phyloP scores from a whole-genome alignment of 2,329 filamentous ascomycete genomes.

The Xylaria sp. region DNA sequence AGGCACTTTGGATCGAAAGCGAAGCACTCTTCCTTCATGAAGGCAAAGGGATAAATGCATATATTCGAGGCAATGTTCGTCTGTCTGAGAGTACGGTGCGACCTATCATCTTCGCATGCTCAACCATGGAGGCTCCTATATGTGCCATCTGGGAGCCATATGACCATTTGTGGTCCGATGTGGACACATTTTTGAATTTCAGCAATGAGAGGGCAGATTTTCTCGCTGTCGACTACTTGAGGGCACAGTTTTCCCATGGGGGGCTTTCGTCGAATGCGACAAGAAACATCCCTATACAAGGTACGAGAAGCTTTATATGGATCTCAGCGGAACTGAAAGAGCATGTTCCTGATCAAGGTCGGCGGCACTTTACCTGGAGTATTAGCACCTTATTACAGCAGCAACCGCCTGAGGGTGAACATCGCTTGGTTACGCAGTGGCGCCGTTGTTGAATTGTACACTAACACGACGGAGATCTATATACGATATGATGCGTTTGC shows the following conservation, averaged over 20 bases:
- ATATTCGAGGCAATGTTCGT: background rate
- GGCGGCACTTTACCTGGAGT: background rate
- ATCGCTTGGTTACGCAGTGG: too few relatives aligned
- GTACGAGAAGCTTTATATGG: background rate
- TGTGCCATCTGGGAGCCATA: background rate
- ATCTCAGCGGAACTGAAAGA: conserved; percentile 1
- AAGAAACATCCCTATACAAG: background rate
- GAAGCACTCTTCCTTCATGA: background rate
- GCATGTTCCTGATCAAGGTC: background rate
- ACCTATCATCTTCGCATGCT: background rate
- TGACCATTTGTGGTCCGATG: background rate
- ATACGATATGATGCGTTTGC: too few relatives aligned
- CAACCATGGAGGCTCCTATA: conserved; percentile 5
- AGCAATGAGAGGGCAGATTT: conserved; percentile 6
- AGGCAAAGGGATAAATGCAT: conserved; percentile 17
- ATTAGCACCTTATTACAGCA: background rate
- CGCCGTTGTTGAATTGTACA: too few relatives aligned
- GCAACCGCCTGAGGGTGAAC: too few relatives aligned
- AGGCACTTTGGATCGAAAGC: conserved; percentile 4
- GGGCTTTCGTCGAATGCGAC: background rate
- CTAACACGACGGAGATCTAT: too few relatives aligned
- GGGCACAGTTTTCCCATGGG: background rate
- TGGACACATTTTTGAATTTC: background rate
- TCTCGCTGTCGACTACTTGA: conserved; percentile 1
- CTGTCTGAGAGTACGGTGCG: background rate